Evolutionary conservation across 768 basidiomycete species (phyloP).

Genomic region (Boletus speciosus): DNA sequence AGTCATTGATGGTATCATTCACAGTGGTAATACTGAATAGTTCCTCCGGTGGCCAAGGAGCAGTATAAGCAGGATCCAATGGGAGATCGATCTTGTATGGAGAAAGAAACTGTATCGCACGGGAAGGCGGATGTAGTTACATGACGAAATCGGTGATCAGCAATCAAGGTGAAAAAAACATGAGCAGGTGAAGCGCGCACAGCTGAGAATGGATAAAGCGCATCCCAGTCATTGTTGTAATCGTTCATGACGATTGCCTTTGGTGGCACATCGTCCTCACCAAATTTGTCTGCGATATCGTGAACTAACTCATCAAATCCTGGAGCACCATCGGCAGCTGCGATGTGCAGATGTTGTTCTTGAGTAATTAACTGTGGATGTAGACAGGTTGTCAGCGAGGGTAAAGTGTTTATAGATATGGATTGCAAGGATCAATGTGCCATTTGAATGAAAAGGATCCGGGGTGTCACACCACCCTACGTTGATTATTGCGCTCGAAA

Average conservation of each 20-base stretch:
- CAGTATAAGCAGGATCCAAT: conserved; percentile 44
- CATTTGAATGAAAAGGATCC: not conserved
- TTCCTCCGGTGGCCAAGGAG: conserved; percentile 42
- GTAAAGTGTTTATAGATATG: not conserved
- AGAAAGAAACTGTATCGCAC: conserved; percentile 61
- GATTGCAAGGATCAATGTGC: not conserved
- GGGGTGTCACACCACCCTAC: not conserved
- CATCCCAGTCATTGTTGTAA: conserved; percentile 85
- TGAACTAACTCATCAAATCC: conserved; percentile 63
- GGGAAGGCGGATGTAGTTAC: not conserved
- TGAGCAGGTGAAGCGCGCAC: conserved; percentile 35
- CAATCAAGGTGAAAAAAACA: not conserved
- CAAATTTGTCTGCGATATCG: conserved; percentile 60
- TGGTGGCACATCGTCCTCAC: conserved; percentile 38
- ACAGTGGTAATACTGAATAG: conserved; percentile 55
- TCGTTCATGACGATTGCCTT: conserved; percentile 61
- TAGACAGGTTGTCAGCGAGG: not conserved
- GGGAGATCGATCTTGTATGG: conserved; percentile 76
- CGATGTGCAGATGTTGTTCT: conserved; percentile 76
- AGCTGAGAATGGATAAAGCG: conserved; percentile 74
- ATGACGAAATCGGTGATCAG: not conserved
- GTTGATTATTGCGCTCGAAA: not conserved
- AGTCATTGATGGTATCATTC: conserved; percentile 52
- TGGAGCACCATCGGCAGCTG: conserved; percentile 77
- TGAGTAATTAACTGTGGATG: conserved; percentile 58